Evolutionary conservation across 371 early-diverging fungal species (phyloP), one percentile per base, ranked within the genome.

Genomic region (Amoeboaphelidium protococcarum): DNA sequence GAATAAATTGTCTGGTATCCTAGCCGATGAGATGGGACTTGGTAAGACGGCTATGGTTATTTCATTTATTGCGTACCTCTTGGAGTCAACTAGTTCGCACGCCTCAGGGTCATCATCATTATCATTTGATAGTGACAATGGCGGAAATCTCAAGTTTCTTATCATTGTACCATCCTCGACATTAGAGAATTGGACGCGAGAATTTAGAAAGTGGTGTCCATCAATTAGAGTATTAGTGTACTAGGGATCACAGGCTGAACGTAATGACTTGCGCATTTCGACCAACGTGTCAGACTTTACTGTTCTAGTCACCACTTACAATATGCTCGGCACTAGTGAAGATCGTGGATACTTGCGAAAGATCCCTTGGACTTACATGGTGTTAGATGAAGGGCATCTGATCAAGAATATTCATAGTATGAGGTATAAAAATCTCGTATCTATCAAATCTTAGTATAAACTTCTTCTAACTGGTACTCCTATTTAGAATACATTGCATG

Each of bases 21-120:
- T 90, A 23, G 90, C 87, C 0, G 89, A 87, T 54, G 85, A 86
- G 50, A 77, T 82, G 84, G 89, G 89, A 0, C 58, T 91, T 41
- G 89, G 89, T 23, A 87, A 91, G 60, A 88, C 91, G 0, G 59
- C 88, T 23, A 80, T 85, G 54, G 72, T 78, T 0, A 79, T 91
- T 40, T 72, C 74, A 2, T 61, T 82, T 23, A 65, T 86, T 26
- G 58, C 74, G 3, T n/a, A n/a, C n/a, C 63, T 83, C 13, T 63
- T 64, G 2, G 52, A 53, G 16, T 67, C 61, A 0, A 55, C 59
- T 42, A 31, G 43, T 0, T 54, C 59, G 44, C 56, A 56, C 22
- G 53, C 51, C n/a, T 53, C 54, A 10, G 40, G 42, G 13, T 46
- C 52, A 12, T 2, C 50, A 48, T 2, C 60, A 50, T 41, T 50